Conservation (phyloP, 225 moss, liverwort and hornwort genomes). For the Bryum argenteum region DNA sequence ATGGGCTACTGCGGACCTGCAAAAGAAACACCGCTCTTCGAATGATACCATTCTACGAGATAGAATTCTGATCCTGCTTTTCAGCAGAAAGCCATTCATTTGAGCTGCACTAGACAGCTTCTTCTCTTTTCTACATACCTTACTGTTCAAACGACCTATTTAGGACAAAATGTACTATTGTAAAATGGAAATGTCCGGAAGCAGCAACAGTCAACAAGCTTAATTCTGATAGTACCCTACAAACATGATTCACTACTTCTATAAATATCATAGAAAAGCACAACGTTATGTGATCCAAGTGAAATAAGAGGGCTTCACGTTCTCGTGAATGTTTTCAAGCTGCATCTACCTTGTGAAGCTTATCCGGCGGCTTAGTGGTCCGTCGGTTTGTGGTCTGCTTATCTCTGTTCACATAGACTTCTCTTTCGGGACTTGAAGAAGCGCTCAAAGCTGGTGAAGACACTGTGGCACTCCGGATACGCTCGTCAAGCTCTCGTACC, state of each 20-base stretch:
- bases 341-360: constrained; percentile 35
- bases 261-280: not conserved
- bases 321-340: not conserved
- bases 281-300: not conserved
- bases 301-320: constrained; percentile 6
- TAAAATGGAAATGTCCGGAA: constrained; percentile 12
- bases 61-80: constrained; percentile 1
- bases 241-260: constrained; percentile 6
- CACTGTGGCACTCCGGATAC: constrained; percentile 56
- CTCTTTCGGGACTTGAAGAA: constrained; percentile 36
- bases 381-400: constrained; percentile 24
- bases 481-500: constrained; percentile 63
- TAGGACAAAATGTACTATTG: constrained; percentile 2
- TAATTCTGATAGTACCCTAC: not conserved
- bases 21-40: constrained; percentile 18
- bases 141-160: constrained; percentile 1
- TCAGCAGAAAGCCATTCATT: not conserved
- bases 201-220: constrained; percentile 5
- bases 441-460: constrained; percentile 59
- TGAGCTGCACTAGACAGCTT: constrained; percentile 1
- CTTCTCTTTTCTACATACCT: constrained; percentile 15
- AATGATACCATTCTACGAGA: not conserved
- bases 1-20: constrained; percentile 39
- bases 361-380: constrained; percentile 29
- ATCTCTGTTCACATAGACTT: constrained; percentile 18